Base-by-base conservation (phyloP, 257 asterid species). In the Penstemon barbatus region DNA sequence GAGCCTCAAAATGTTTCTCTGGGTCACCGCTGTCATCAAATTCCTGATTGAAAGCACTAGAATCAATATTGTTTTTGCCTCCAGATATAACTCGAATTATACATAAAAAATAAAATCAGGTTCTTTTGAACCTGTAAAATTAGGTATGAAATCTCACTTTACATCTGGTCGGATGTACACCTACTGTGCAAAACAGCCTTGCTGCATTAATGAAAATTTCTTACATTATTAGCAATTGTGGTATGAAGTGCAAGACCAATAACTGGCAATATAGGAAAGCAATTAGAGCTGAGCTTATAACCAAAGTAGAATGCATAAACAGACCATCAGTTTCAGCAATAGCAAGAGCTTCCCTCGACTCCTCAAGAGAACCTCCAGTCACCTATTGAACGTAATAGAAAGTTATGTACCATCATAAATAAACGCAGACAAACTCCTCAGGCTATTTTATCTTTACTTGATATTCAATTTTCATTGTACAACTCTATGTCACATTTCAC, bases 151-250 rank as follows among this genome's bases (percentile, higher is more conserved):
- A 50, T 61, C 92, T 78, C 76, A 93, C 98, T 40, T 81, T 93
- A 85, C 99, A 90, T 90, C 99, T 83, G 50, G 99, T 93, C 52
- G 99, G 99, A 79, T 93, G 99, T 81, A 93, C 99, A 65, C 97
- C 99, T 59, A 93, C 99, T 15, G 99, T 93, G 78, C 99, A 93
- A 80, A 88, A 90, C 61, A 93, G 97, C 48, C 97, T 82, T 25
- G 91, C 97, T 93, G 87, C 84, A 57, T 79, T 38, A 68, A 54
- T 25, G 37, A 60, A 46, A 61, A 67, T 18, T 25, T 33, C 37
- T 18, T 61, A 61, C 55, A 44, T 15, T 61, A 18, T 75, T 40
- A 74, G 50, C 62, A 67, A 73, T 54, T 57, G 42, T 8, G 6
- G 51, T n/a, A 42, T 9, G n/a, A 40, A 1, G 7, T 36, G 36